phyloP scores from a whole-genome alignment of 352 stramenopile species.

The Pythium aphanidermatum region DNA sequence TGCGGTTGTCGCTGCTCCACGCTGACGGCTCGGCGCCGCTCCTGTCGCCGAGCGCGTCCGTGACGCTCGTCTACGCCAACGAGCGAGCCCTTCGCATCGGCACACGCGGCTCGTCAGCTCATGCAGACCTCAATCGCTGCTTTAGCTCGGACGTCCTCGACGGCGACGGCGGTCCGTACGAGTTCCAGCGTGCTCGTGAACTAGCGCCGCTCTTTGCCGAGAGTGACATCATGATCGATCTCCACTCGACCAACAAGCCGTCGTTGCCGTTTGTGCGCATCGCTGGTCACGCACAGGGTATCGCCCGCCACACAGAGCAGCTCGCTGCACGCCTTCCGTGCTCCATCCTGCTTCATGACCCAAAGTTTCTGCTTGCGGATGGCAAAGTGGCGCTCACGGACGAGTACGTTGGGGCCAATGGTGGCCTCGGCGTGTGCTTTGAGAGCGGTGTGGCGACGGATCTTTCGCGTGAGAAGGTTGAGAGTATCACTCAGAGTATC shows the following conservation, averaged over 20 bases:
- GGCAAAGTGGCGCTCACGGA: conserved; percentile 58
- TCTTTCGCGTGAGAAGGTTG: conserved; percentile 37
- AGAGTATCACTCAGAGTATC: conserved; percentile 32
- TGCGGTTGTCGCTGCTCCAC: conserved; percentile 40
- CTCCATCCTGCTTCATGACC: conserved; percentile 61
- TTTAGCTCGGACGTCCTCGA: conserved; percentile 36
- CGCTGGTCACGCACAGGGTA: conserved; percentile 26
- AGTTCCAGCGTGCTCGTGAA: conserved; percentile 44
- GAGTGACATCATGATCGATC: conserved; percentile 59
- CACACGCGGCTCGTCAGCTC: conserved; percentile 40
- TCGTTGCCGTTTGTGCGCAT: conserved; percentile 62
- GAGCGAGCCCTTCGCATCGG: conserved; percentile 40
- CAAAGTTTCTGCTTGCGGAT: conserved; percentile 43
- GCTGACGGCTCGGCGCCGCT: conserved; percentile 19
- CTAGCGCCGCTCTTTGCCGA: conserved; percentile 44
- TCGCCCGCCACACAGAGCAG: conserved; percentile 21
- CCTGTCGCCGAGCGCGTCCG: conserved; percentile 24
- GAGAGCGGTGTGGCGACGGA: conserved; percentile 62
- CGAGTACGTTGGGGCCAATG: conserved; percentile 55
- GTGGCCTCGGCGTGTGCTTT: conserved; percentile 60
- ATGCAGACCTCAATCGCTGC: conserved; percentile 66
- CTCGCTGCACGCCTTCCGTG: conserved; percentile 40
- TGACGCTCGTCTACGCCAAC: conserved; percentile 68
- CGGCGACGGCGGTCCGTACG: conserved; percentile 21
- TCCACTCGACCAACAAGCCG: conserved; percentile 78